Evolutionary conservation across 768 basidiomycete species (phyloP).

Genomic region (Myochromella boudieri): DNA sequence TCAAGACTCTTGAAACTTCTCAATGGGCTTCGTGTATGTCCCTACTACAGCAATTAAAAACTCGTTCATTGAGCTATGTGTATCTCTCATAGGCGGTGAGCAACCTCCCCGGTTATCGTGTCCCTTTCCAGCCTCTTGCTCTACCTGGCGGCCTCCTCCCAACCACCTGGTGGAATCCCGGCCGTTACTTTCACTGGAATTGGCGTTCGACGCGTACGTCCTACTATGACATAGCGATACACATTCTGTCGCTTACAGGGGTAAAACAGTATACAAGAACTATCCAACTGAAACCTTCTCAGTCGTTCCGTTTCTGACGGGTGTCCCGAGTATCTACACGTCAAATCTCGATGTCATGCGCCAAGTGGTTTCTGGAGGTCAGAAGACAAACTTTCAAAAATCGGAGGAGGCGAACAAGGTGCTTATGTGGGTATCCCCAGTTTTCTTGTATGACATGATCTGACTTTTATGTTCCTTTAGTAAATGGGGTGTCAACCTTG

Average conservation of each 20-base stretch:
- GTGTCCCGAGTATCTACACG: not conserved
- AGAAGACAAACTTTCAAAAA: not conserved
- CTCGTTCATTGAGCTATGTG: not conserved
- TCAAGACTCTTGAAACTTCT: conserved; percentile 1
- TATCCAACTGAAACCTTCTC: not conserved
- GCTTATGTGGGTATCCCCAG: not conserved
- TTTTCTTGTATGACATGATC: not conserved
- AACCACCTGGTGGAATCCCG: conserved; percentile 41
- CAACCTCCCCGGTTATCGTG: conserved; percentile 34
- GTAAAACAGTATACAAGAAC: not conserved
- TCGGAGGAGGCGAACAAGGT: not conserved
- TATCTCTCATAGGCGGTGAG: conserved; percentile 26
- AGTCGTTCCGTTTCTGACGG: not conserved
- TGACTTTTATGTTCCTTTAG: not conserved
- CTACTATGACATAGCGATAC: too few relatives aligned
- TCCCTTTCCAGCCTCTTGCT: conserved; percentile 37
- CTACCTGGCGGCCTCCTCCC: conserved; percentile 35
- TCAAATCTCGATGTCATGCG: conserved; percentile 3
- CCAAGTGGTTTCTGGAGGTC: not conserved
- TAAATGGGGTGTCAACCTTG: conserved; percentile 10
- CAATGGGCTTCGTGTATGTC: conserved; percentile 3
- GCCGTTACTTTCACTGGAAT: conserved; percentile 17
- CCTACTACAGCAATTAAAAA: not conserved
- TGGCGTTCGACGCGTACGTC: conserved; percentile 2
- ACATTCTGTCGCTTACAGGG: not conserved